Evolutionary conservation across 768 basidiomycete genomes (phyloP).

Genomic region (Hericium rajendrae): DNA sequence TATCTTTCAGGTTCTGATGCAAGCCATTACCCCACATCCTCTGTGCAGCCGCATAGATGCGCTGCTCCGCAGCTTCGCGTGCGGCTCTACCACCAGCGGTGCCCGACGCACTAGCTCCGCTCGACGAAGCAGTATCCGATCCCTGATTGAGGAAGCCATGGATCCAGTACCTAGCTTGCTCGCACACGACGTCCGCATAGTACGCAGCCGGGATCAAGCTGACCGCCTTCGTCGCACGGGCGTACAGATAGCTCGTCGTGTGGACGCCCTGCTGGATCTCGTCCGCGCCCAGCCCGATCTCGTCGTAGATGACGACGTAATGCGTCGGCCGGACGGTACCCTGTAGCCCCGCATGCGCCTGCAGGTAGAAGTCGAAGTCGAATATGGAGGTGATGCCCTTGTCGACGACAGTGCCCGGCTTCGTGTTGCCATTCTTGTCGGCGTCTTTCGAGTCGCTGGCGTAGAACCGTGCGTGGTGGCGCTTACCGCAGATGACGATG

Average conservation of each 20-base stretch:
- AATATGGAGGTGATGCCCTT: conserved; percentile 53
- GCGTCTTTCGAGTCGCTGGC: conserved; percentile 39
- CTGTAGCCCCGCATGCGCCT: conserved; percentile 69
- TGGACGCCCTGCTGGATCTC: conserved; percentile 68
- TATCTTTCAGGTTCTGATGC: conserved; percentile 45
- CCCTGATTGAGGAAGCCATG: conserved; percentile 53
- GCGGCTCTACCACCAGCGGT: conserved; percentile 20
- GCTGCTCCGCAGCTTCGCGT: conserved; percentile 20
- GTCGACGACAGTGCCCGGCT: conserved; percentile 74
- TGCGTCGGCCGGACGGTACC: conserved; percentile 67
- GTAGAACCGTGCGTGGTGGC: conserved; percentile 55
- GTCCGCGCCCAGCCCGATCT: conserved; percentile 58
- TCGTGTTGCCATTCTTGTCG: conserved; percentile 65
- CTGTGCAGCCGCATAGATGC: conserved; percentile 32
- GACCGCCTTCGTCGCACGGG: conserved; percentile 76
- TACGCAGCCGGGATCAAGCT: conserved; percentile 74
- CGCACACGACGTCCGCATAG: conserved; percentile 77
- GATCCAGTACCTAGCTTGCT: conserved; percentile 67
- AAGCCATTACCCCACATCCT: conserved; percentile 27
- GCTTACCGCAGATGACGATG: conserved; percentile 75
- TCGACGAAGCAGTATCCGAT: conserved; percentile 17
- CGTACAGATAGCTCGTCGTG: conserved; percentile 63
- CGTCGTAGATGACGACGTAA: conserved; percentile 75
- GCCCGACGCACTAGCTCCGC: conserved; percentile 30
- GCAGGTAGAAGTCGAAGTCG: conserved; percentile 25